Percentiles rank a stretch among this genome's conserved stretches.
These are phyloP conservation scores for Diaporthe eres DNA, from an alignment of 2,329 filamentous ascomycete species.

Conservation along the genomic window DNA sequence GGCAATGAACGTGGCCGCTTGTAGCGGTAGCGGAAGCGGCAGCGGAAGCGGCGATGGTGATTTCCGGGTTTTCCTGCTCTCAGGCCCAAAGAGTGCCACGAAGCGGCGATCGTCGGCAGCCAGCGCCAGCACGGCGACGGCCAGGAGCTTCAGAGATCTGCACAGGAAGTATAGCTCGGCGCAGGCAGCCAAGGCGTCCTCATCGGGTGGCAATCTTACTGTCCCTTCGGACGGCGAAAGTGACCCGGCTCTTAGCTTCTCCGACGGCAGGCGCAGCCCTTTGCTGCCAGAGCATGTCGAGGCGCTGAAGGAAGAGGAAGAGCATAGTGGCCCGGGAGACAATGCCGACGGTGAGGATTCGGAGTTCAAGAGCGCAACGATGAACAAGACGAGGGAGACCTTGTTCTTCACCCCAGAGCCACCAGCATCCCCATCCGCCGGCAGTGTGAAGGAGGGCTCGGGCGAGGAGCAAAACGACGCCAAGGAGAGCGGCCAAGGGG, in stretches of 20 bases:
- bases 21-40: neutral
- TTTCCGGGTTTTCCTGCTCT: constrained; percentile 65
- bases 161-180: constrained; percentile 72
- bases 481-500: constrained; percentile 30
- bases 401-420: constrained; percentile 60
- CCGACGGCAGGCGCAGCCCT: constrained; percentile 70
- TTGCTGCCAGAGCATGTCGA: constrained; percentile 64
- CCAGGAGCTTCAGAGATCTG: constrained; percentile 74
- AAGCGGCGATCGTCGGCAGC: constrained; percentile 73
- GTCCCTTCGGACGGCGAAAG: constrained; percentile 72
- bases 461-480: constrained; percentile 40
- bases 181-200: constrained; percentile 60
- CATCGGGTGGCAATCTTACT: constrained; percentile 56
- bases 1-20: constrained; percentile 46
- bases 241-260: constrained; percentile 72
- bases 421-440: constrained; percentile 51
- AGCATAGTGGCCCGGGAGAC: constrained; percentile 31
- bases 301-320: constrained; percentile 50
- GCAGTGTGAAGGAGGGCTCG: constrained; percentile 45
- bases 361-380: constrained; percentile 47
- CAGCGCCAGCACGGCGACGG: constrained; percentile 77
- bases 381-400: constrained; percentile 50
- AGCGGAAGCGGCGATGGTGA: constrained; percentile 55
- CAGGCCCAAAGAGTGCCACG: constrained; percentile 50
- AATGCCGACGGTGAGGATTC: constrained; percentile 42